These are phyloP conservation scores for Saccharomyces cerevisiae DNA, from an alignment of 805 yeast genomes.

Conservation along the genomic window DNA sequence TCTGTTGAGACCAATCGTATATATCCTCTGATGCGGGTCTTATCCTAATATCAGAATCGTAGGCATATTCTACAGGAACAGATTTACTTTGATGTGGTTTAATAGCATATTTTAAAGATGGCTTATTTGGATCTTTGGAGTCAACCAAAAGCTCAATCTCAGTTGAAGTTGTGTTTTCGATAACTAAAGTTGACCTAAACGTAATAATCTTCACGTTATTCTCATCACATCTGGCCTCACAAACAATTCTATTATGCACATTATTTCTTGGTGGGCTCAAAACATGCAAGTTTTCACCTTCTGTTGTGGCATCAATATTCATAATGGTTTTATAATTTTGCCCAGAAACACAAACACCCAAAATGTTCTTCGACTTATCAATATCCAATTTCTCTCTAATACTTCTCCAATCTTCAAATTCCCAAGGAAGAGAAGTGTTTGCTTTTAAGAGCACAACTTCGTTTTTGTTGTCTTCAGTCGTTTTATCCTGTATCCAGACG, in stretches of 20 bases:
- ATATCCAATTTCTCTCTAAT: slow-evolving; percentile 73
- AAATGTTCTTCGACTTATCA: slow-evolving; percentile 48
- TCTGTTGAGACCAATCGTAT: slow-evolving; percentile 61
- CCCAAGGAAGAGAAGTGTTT: slow-evolving; percentile 62
- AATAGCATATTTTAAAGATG: slow-evolving; percentile 34
- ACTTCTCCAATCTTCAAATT: slow-evolving; percentile 88
- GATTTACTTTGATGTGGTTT: slow-evolving; percentile 53
- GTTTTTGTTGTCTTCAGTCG: slow-evolving; percentile 19
- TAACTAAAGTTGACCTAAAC: slow-evolving; percentile 66
- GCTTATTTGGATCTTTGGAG: slow-evolving; percentile 25
- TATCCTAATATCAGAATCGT: slow-evolving; percentile 46
- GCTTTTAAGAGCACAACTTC: slow-evolving; percentile 34
- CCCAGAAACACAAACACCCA: slow-evolving; percentile 55
- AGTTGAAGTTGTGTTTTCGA: slow-evolving; percentile 62
- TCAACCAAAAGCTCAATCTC: slow-evolving; percentile 38
- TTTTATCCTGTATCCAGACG: slow-evolving; percentile 64
- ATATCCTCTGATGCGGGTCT: slow-evolving; percentile 51
- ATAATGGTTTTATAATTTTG: slow-evolving; percentile 47
- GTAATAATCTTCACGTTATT: slow-evolving; percentile 73
- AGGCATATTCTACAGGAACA: slow-evolving; percentile 66
- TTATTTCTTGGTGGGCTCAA: slow-evolving; percentile 53
- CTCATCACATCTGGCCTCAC: slow-evolving; percentile 59
- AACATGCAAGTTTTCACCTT: slow-evolving; percentile 72
- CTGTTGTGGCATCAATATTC: slow-evolving; percentile 61
- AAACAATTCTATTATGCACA: slow-evolving; percentile 65